Base-by-base conservation (phyloP, 2,329 filamentous ascomycete species). In the Cytospora schulzeri region DNA sequence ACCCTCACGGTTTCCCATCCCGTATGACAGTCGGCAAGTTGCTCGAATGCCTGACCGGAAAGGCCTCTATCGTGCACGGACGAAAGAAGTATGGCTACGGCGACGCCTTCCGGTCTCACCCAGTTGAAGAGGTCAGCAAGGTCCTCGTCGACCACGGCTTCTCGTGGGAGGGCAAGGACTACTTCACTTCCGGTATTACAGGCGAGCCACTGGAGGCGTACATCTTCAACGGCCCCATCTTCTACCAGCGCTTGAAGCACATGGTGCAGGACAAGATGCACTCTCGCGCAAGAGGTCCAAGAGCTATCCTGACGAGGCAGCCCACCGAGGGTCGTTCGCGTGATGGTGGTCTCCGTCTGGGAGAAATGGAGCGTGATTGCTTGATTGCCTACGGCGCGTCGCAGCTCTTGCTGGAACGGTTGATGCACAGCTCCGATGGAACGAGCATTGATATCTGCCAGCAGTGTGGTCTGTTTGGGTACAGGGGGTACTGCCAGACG, bases 261-360 rank as follows among this genome's bases (percentile, higher is more conserved):
- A 99, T 99, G 95, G 95, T 99, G 4, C 93, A 98, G 77, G 95
- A 99, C 76, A 99, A 99, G 81, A 98, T 99, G 95, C 95, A 99
- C 79, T 94, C 92, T 35, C 92, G 95, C 67, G 89, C 94, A 2
- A 89, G 92, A 17, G 96, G 96, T 0, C 96, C 95, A 0, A 86
- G 91, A 15, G 94, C 94, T 29, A 95, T 97, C 69, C 83, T 99
- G 29, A 99, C 95, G 0, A 88, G 95, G 12, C 95, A 99, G 76
- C 95, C 95, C 0, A 99, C 94, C 0, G 95, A 99, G 80, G 95
- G 95, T 82, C 88, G 95, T 71, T 96, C 93, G 11, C 83, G 94
- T 64, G 92, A 96, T 69, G 95, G 95, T 77, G 95, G 95, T 76
- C 82, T 99, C 52, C 89, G 95, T 75, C 81, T 99, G 54, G 95